Percentiles rank a stretch among this genome's conserved stretches.
phyloP scores from a whole-genome alignment of 2,329 filamentous ascomycete genomes.

The Thielaviopsis euricoi region DNA sequence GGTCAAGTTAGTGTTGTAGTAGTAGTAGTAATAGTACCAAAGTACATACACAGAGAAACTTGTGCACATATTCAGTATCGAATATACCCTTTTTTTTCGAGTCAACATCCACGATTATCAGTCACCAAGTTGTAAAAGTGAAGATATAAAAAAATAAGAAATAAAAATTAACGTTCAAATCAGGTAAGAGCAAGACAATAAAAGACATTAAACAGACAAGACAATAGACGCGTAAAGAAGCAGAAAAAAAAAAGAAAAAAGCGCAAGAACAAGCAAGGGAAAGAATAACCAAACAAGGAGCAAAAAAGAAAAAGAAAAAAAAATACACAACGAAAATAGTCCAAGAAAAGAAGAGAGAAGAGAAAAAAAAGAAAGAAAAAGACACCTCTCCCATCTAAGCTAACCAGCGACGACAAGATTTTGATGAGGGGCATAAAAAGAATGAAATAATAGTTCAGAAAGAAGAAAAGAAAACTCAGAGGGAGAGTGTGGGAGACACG shows the following conservation, averaged over 20 bases:
- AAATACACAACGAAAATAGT: neutral
- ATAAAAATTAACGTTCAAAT: neutral
- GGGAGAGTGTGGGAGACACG: no score
- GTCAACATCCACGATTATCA: neutral
- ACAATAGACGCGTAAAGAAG: neutral
- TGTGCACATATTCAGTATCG: neutral
- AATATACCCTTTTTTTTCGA: neutral
- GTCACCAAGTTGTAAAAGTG: neutral
- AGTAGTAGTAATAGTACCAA: neutral
- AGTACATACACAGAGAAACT: neutral
- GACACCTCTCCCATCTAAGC: neutral
- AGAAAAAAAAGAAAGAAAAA: conserved; percentile 1
- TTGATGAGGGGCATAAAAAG: neutral
- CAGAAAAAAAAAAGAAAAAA: conserved; percentile 31
- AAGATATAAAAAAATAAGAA: neutral
- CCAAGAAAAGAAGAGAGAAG: neutral
- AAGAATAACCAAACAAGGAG: neutral
- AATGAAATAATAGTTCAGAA: neutral
- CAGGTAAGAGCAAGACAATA: neutral
- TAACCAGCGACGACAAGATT: neutral
- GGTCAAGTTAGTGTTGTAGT: no score
- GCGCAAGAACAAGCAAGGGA: conserved; percentile 6
- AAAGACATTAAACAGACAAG: neutral
- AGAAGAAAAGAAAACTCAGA: no score
- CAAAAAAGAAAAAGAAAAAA: neutral